Evolutionary conservation across 257 asterid genomes (phyloP).

Genomic region (Datura wrightii): DNA sequence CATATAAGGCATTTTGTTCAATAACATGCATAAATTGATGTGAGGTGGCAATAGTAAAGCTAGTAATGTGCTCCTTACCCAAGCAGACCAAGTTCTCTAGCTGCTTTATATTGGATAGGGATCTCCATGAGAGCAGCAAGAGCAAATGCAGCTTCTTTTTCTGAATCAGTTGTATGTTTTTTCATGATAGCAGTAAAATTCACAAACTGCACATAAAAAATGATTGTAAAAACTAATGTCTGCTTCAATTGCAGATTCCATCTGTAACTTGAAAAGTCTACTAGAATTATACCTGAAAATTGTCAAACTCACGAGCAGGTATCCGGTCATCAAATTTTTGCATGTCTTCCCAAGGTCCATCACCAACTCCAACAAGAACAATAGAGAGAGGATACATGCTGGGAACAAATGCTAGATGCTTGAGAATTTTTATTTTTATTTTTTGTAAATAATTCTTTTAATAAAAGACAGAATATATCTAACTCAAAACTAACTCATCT

Average conservation of each 20-base stretch:
- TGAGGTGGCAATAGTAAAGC: neutral
- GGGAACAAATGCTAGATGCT: slow-evolving; percentile 31
- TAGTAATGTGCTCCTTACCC: slow-evolving; percentile 55
- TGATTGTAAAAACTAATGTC: neutral
- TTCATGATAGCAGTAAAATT: slow-evolving; percentile 76
- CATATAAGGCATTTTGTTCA: neutral
- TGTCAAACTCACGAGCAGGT: slow-evolving; percentile 76
- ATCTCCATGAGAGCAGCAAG: slow-evolving; percentile 94
- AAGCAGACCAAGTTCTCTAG: slow-evolving; percentile 59
- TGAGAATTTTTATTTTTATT: neutral
- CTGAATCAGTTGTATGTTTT: slow-evolving; percentile 51
- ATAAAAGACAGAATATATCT: neutral
- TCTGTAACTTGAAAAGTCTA: neutral
- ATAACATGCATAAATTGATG: neutral
- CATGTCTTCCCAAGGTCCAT: slow-evolving; percentile 97
- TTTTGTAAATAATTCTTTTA: neutral
- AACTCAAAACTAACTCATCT: neutral
- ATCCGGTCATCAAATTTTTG: slow-evolving; percentile 77
- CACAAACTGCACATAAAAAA: slow-evolving; percentile 61
- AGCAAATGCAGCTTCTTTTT: slow-evolving; percentile 76
- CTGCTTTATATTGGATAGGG: slow-evolving; percentile 78
- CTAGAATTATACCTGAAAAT: slow-evolving; percentile 65
- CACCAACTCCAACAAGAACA: slow-evolving; percentile 89
- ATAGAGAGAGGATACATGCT: slow-evolving; percentile 80
- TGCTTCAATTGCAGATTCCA: neutral